These are phyloP conservation scores for Trametes villosa DNA, from an alignment of 768 basidiomycete species.

Conservation along the genomic window DNA sequence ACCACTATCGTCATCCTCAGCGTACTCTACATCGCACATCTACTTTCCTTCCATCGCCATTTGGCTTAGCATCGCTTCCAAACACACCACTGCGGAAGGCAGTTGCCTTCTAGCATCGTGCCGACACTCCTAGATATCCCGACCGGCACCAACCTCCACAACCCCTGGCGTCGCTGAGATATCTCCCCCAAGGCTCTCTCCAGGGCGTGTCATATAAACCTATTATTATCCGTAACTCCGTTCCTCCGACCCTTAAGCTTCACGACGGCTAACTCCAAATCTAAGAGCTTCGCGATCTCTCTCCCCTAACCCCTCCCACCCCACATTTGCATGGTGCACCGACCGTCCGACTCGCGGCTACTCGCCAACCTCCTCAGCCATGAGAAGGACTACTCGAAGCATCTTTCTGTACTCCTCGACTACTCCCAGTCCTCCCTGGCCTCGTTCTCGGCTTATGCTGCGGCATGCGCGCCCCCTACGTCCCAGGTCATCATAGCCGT, in stretches of 20 bases:
- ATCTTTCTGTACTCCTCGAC: slow-evolving; percentile 59
- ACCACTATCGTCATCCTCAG: neutral
- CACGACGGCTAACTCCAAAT: too few species aligned
- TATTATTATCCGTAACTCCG: too few species aligned
- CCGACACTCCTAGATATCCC: too few species aligned
- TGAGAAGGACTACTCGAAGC: slow-evolving; percentile 74
- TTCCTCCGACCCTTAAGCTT: too few species aligned
- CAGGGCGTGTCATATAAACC: too few species aligned
- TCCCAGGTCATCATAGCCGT: slow-evolving; percentile 58
- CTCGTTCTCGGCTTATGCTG: slow-evolving; percentile 73
- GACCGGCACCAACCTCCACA: too few species aligned
- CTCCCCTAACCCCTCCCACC: neutral
- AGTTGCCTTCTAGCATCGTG: too few species aligned
- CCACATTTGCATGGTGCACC: slow-evolving; percentile 61
- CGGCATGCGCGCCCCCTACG: slow-evolving; percentile 60
- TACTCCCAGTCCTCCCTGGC: slow-evolving; percentile 63
- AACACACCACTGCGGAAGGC: too few species aligned
- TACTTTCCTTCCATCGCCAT: too few species aligned
- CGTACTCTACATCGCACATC: neutral
- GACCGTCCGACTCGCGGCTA: slow-evolving; percentile 73
- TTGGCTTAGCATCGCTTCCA: too few species aligned
- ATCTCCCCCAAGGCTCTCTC: too few species aligned
- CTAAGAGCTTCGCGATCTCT: neutral
- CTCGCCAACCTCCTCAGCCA: slow-evolving; percentile 66
- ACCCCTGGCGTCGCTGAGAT: too few species aligned